A percentile compares a stretch with the other conserved stretches of the same genome.
Evolutionary conservation across 352 stramenopile genomes (phyloP).

Genomic region (Phytophthora melonis): DNA sequence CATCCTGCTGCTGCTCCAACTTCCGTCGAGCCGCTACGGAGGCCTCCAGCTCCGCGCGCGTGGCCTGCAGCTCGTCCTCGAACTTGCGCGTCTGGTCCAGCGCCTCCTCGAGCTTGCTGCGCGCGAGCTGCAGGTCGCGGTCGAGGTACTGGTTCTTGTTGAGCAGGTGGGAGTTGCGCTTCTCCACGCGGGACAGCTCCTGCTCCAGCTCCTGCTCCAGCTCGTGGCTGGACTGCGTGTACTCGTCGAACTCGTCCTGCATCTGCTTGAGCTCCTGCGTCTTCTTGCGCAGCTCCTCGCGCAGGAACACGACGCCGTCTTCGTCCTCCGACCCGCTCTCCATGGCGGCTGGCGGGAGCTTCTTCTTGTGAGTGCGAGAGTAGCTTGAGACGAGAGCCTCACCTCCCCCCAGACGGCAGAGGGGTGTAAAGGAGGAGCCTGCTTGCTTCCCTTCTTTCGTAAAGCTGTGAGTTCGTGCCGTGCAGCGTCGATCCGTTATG

Average conservation of each 20-base stretch:
- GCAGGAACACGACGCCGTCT: constrained; percentile 47
- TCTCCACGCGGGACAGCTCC: constrained; percentile 74
- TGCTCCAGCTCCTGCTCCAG: constrained; percentile 82
- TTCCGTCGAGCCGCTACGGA: constrained; percentile 51
- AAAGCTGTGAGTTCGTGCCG: neutral
- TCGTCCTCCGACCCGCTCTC: constrained; percentile 48
- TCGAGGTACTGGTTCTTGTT: constrained; percentile 66
- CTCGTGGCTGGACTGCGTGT: constrained; percentile 85
- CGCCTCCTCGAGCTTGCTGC: constrained; percentile 63
- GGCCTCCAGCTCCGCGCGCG: constrained; percentile 54
- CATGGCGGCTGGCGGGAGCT: constrained; percentile 15
- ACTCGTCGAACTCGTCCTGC: constrained; percentile 85
- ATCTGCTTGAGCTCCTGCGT: constrained; percentile 70
- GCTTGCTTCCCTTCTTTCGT: constrained; percentile 9
- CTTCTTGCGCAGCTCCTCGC: constrained; percentile 60
- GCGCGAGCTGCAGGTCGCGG: constrained; percentile 54
- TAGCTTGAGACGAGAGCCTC: constrained; percentile 15
- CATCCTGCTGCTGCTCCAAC: constrained; percentile 81
- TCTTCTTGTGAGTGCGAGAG: neutral
- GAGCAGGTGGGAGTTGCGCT: constrained; percentile 51
- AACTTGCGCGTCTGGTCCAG: constrained; percentile 61
- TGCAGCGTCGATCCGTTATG: neutral
- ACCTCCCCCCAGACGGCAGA: constrained; percentile 19
- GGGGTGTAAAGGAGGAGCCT: constrained; percentile 26
- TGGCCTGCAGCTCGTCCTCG: constrained; percentile 57